Percentiles rank a stretch among this genome's conserved stretches.
These are phyloP conservation scores for Senna siamea DNA, from an alignment of 306 rosid species.

Conservation along the genomic window DNA sequence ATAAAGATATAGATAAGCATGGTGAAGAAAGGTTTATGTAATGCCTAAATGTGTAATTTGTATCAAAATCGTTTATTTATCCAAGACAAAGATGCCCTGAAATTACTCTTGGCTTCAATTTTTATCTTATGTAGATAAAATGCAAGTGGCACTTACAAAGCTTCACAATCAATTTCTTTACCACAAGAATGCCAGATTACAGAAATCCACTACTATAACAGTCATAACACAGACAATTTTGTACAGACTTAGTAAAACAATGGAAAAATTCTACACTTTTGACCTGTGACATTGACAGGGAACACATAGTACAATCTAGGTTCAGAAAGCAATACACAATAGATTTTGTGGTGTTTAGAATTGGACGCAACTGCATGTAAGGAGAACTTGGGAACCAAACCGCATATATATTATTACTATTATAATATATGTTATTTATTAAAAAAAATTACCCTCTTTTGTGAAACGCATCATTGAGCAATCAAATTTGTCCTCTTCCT, in stretches of 20 bases:
- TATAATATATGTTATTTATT: no score
- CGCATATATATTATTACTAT: no score
- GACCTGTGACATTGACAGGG: constrained; percentile 5
- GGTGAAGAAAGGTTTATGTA: constrained; percentile 28
- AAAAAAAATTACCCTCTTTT: no score
- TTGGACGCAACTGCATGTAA: neutral
- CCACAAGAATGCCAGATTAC: constrained; percentile 9
- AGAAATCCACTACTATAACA: constrained; percentile 11
- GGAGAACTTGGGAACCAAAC: constrained; percentile 5
- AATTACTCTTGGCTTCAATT: constrained; percentile 5
- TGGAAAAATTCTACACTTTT: constrained; percentile 5
- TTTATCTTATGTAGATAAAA: neutral
- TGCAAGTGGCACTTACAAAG: neutral
- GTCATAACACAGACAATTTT: neutral
- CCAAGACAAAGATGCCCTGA: constrained; percentile 4
- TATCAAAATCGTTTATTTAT: constrained; percentile 11
- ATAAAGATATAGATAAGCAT: constrained; percentile 36
- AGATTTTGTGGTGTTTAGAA: neutral
- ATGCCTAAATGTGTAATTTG: neutral
- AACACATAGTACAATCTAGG: neutral
- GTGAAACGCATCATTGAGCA: no score
- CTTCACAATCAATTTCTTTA: neutral
- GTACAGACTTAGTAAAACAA: neutral
- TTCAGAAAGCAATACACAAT: neutral
- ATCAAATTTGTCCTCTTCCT: no score